Evolutionary conservation across 495 filamentous ascomycete species (phyloP).

Genomic region (Xylaria scruposa): DNA sequence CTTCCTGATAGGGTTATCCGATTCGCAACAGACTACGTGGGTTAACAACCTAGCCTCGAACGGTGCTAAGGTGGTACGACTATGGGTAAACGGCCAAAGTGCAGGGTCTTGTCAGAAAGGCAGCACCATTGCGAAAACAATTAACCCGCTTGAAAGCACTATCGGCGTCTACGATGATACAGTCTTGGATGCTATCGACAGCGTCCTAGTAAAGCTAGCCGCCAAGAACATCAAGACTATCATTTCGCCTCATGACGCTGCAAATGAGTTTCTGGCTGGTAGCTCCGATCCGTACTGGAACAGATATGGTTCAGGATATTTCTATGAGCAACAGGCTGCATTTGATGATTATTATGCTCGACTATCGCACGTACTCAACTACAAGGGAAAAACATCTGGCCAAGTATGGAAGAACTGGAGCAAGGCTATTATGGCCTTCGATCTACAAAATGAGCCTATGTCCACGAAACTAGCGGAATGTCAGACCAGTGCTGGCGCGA

Average conservation of each 20-base stretch:
- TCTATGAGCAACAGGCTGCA: constrained; percentile 42
- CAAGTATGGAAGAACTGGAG: constrained; percentile 43
- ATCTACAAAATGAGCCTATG: constrained; percentile 51
- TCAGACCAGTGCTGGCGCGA: constrained; percentile 35
- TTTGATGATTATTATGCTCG: constrained; percentile 43
- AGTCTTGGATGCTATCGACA: constrained; percentile 44
- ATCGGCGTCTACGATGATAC: constrained; percentile 43
- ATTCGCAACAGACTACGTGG: constrained; percentile 44
- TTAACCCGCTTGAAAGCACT: constrained; percentile 36
- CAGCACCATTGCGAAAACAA: constrained; percentile 35
- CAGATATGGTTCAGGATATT: constrained; percentile 36
- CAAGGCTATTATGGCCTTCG: constrained; percentile 50
- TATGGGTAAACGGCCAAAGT: constrained; percentile 41
- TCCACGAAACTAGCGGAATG: constrained; percentile 30
- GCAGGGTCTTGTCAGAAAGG: constrained; percentile 34
- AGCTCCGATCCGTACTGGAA: constrained; percentile 39
- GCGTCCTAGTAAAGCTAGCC: constrained; percentile 37
- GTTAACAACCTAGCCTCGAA: constrained; percentile 39
- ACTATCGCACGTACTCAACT: constrained; percentile 42
- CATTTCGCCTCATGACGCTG: constrained; percentile 49
- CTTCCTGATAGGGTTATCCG: constrained; percentile 42
- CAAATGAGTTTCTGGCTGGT: constrained; percentile 7
- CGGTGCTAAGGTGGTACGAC: constrained; percentile 45
- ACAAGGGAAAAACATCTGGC: constrained; percentile 40
- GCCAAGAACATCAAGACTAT: constrained; percentile 48